A percentile compares a stretch with the other conserved stretches of the same genome.
Conservation (phyloP, 306 rosid genomes). For the Elaeagnus macrophylla region DNA sequence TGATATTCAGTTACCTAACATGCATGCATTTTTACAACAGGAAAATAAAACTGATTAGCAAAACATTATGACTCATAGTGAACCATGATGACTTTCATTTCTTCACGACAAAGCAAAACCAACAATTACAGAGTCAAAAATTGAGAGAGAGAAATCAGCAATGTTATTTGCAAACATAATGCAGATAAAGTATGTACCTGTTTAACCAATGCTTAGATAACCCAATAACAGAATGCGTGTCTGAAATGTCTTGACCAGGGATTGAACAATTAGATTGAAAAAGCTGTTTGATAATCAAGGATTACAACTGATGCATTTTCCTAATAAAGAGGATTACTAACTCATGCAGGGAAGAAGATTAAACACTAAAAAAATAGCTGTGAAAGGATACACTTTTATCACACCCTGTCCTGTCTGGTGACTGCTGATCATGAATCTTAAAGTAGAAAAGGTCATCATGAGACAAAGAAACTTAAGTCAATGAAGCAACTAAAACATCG, state of each 20-base stretch:
- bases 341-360: constrained; percentile 4
- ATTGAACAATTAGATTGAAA: constrained; percentile 51
- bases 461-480: constrained; percentile 15
- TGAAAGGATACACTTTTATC: constrained; percentile 59
- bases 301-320: constrained; percentile 13
- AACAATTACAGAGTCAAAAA: background rate
- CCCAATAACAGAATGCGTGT: constrained; percentile 48
- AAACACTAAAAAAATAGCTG: background rate
- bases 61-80: no score
- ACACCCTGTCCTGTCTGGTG: constrained; percentile 46
- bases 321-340: constrained; percentile 12
- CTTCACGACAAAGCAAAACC: background rate
- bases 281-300: constrained; percentile 56
- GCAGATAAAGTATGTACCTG: constrained; percentile 38
- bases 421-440: constrained; percentile 72
- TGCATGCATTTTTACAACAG: no score
- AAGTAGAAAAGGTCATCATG: constrained; percentile 21
- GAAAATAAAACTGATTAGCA: no score
- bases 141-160: background rate
- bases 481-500: constrained; percentile 18
- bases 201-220: constrained; percentile 65
- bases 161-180: background rate
- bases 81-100: background rate
- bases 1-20: no score
- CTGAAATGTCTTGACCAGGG: constrained; percentile 48